phyloP scores from a whole-genome alignment of 208 protist genomes.

The Plasmodiophora brassicae region DNA sequence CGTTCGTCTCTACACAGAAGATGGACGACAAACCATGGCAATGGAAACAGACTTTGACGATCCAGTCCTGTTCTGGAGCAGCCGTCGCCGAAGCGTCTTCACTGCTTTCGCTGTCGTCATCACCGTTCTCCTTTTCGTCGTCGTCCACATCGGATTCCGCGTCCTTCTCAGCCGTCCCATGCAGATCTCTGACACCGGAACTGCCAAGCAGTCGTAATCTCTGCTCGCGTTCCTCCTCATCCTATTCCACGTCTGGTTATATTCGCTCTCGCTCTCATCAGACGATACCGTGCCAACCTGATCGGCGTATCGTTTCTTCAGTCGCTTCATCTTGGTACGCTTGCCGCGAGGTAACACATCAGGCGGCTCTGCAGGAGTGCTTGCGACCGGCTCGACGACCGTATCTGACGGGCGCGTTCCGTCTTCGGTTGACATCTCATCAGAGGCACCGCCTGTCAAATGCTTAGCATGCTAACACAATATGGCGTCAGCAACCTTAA shows the following conservation, averaged over 20 bases:
- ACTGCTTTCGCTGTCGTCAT: background rate
- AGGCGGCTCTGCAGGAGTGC: too few species aligned
- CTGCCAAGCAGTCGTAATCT: background rate
- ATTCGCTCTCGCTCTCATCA: too few species aligned
- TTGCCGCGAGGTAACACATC: background rate
- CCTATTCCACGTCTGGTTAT: too few species aligned
- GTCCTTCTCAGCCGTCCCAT: background rate
- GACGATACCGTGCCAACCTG: background rate
- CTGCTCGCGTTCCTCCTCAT: background rate
- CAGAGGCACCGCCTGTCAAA: too few species aligned
- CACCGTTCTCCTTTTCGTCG: background rate
- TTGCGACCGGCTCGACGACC: too few species aligned
- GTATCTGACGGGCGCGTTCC: too few species aligned
- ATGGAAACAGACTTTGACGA: background rate
- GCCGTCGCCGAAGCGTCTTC: background rate
- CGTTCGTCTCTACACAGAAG: background rate
- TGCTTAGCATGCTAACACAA: too few species aligned
- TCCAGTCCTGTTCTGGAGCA: background rate
- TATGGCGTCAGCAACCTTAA: too few species aligned
- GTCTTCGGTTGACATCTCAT: too few species aligned
- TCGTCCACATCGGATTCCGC: background rate
- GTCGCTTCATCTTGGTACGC: background rate
- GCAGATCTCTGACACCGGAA: background rate
- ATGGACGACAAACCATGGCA: background rate
- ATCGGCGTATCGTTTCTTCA: conserved; percentile 14